Evolutionary conservation across 2,329 filamentous ascomycete species (phyloP).

Genomic region (Pochonia chlamydosporia): DNA sequence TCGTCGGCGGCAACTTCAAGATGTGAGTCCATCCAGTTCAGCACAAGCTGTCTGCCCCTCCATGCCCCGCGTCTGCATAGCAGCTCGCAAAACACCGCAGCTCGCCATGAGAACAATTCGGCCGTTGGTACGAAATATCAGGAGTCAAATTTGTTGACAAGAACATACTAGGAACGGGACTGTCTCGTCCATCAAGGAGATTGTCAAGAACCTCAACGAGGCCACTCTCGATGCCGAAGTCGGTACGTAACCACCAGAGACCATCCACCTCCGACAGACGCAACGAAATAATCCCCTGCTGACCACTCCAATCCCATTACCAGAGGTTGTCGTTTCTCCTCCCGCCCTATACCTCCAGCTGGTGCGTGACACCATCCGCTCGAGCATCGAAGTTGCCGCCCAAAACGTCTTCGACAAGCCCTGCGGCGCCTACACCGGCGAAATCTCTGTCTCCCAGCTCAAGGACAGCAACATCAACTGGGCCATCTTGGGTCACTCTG

Average conservation of each 20-base stretch:
- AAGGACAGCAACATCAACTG: conserved; percentile 84
- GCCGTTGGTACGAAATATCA: background rate
- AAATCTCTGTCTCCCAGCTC: conserved; percentile 89
- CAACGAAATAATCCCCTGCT: background rate
- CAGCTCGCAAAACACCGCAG: conserved; percentile 23
- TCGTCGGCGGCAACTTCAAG: conserved; percentile 99
- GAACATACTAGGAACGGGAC: conserved; percentile 74
- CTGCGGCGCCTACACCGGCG: conserved; percentile 93
- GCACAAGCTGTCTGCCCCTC: conserved; percentile 17
- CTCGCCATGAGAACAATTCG: background rate
- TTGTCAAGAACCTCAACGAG: conserved; percentile 83
- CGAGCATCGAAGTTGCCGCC: conserved; percentile 77
- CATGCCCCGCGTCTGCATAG: conserved; percentile 13
- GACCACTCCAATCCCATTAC: background rate
- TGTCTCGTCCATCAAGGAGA: conserved; percentile 80
- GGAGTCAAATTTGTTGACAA: conserved; percentile 4
- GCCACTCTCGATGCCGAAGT: conserved; percentile 72
- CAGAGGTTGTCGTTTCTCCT: conserved; percentile 93
- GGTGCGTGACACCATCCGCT: conserved; percentile 70
- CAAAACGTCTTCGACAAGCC: conserved; percentile 98
- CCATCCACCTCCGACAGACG: conserved; percentile 1
- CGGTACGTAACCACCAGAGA: conserved; percentile 45
- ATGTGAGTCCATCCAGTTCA: conserved; percentile 57
- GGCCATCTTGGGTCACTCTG: conserved; percentile 90
- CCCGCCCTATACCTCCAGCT: conserved; percentile 86